Evolutionary conservation across 2,329 filamentous ascomycete genomes (phyloP).

Genomic region (Arthrobotrys sphaeroides): DNA sequence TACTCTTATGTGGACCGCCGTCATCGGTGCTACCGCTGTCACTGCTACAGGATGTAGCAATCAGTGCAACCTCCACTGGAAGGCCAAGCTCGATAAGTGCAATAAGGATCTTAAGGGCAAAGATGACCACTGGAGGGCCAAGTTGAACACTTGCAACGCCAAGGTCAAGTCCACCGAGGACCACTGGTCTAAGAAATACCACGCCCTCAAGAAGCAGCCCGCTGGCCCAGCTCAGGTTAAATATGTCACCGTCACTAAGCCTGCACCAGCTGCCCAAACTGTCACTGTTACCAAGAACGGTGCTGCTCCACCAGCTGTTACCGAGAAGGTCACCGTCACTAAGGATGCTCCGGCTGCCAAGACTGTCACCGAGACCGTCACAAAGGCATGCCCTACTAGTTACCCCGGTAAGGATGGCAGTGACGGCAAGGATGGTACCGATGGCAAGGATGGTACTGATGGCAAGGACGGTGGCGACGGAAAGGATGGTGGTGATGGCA

Average conservation of each 20-base stretch:
- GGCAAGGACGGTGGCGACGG: neutral
- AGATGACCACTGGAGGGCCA: neutral
- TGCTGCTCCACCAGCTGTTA: neutral
- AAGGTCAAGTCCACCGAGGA: neutral
- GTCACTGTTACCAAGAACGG: neutral
- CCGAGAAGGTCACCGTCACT: neutral
- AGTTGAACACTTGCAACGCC: neutral
- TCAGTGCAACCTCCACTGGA: neutral
- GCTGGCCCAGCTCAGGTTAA: neutral
- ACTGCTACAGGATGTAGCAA: neutral
- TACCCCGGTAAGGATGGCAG: neutral
- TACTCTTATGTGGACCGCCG: slow-evolving; percentile 22
- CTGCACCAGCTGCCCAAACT: neutral
- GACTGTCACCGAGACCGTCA: neutral
- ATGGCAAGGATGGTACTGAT: neutral
- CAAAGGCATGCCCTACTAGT: neutral
- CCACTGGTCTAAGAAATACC: neutral
- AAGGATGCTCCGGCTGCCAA: neutral
- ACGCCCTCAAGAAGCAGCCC: neutral
- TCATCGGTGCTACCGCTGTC: slow-evolving; percentile 1
- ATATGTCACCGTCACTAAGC: neutral
- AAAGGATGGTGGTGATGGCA: neutral
- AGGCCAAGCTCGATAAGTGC: neutral
- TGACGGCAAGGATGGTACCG: neutral
- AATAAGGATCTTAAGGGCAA: neutral